phyloP scores from a whole-genome alignment of 441 rosid species.

The Mallotus japonicus region DNA sequence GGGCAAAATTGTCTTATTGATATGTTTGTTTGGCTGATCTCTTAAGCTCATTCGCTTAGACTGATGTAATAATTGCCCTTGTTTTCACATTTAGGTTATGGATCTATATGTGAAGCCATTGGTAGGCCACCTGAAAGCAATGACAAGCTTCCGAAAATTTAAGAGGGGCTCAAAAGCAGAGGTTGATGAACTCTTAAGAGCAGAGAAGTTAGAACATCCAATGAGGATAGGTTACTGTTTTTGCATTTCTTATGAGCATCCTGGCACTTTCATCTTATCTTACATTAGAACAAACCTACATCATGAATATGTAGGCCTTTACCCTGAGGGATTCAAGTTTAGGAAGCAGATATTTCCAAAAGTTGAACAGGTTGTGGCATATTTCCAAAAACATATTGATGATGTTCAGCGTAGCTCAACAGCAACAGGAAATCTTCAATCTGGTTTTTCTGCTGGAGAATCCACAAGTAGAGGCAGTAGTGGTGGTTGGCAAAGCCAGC shows the following conservation, averaged over 20 bases:
- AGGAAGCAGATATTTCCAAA: conserved; percentile 77
- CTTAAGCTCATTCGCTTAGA: not conserved
- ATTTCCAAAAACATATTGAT: conserved; percentile 82
- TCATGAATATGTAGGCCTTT: conserved; percentile 76
- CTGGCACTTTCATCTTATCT: conserved; percentile 75
- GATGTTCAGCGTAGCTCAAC: conserved; percentile 53
- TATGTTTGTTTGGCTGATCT: not conserved
- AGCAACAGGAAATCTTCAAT: conserved; percentile 61
- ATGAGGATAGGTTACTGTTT: conserved; percentile 73
- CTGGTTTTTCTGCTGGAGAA: conserved; percentile 28
- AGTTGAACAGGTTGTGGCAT: conserved; percentile 73
- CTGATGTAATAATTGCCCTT: not conserved
- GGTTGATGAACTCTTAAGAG: conserved; percentile 63
- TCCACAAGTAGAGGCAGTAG: conserved; percentile 29
- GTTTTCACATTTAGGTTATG: conserved; percentile 50
- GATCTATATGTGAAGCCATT: conserved; percentile 81
- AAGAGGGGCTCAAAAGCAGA: conserved; percentile 62
- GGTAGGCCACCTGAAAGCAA: conserved; percentile 65
- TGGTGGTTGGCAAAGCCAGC: conserved; percentile 35
- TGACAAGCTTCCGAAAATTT: conserved; percentile 74
- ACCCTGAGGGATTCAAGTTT: conserved; percentile 86
- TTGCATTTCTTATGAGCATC: conserved; percentile 78
- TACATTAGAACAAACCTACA: conserved; percentile 75
- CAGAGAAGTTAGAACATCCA: conserved; percentile 68
- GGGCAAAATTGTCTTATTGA: not conserved